A percentile compares a stretch with the other conserved stretches of the same genome.
These are phyloP conservation scores for Nemophila menziesii DNA, from an alignment of 257 asterid species.

Conservation along the genomic window DNA sequence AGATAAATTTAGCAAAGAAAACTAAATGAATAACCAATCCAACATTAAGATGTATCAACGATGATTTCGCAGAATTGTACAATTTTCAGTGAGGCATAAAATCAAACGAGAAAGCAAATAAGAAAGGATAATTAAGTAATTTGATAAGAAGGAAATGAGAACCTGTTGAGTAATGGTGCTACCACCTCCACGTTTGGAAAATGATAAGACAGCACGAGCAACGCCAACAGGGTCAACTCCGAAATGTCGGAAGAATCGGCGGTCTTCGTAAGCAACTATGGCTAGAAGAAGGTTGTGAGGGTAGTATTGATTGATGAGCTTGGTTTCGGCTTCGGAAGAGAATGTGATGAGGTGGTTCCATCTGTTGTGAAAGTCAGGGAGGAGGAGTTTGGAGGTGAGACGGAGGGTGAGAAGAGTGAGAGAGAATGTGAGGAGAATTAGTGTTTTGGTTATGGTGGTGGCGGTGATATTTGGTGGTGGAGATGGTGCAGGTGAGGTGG, in stretches of 20 bases:
- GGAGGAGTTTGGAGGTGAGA: slow-evolving; percentile 14
- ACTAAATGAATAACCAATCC: neutral
- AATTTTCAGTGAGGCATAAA: slow-evolving; percentile 14
- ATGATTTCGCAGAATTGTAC: no score
- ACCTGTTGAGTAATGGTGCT: slow-evolving; percentile 29
- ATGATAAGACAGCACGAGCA: slow-evolving; percentile 21
- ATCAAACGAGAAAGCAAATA: slow-evolving; percentile 9
- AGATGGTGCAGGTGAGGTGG: neutral
- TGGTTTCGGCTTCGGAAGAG: slow-evolving; percentile 20
- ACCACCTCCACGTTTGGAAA: slow-evolving; percentile 27
- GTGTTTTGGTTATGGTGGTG: slow-evolving; percentile 4
- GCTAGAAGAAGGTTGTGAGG: slow-evolving; percentile 22
- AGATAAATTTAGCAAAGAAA: neutral
- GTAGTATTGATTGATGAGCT: slow-evolving; percentile 10
- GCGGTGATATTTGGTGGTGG: no score
- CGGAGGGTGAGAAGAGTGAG: slow-evolving; percentile 17
- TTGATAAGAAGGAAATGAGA: neutral
- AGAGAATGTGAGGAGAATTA: slow-evolving; percentile 19
- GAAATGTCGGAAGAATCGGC: slow-evolving; percentile 21
- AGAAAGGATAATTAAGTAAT: neutral
- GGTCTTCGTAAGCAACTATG: slow-evolving; percentile 24
- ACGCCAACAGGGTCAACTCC: slow-evolving; percentile 25
- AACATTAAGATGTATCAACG: neutral
- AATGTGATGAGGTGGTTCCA: slow-evolving; percentile 20
- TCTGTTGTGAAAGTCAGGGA: slow-evolving; percentile 23